phyloP scores from a whole-genome alignment of 2,329 filamentous ascomycete genomes.

The Paraphaeosphaeria minitans region DNA sequence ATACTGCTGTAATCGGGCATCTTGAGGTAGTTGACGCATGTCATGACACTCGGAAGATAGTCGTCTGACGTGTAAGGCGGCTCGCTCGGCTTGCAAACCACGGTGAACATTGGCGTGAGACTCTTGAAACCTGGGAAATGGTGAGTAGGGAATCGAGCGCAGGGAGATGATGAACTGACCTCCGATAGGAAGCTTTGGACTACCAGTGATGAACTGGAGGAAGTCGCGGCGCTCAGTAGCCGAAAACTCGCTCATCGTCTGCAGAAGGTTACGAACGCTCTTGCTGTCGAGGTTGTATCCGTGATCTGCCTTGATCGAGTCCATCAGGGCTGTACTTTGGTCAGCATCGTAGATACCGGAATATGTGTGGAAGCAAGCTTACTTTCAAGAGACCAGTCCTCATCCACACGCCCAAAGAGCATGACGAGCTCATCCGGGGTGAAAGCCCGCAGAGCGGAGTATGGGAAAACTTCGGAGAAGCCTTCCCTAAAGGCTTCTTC shows the following conservation, averaged over 20 bases:
- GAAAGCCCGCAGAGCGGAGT: slow-evolving; percentile 88
- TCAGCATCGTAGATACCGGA: background rate
- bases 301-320: slow-evolving; percentile 98
- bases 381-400: slow-evolving; percentile 98
- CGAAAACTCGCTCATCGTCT: slow-evolving; percentile 89
- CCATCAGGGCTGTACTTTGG: slow-evolving; percentile 74
- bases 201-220: slow-evolving; percentile 96
- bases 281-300: slow-evolving; percentile 98
- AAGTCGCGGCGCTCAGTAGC: slow-evolving; percentile 83
- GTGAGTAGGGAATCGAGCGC: slow-evolving; percentile 6
- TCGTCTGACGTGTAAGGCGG: slow-evolving; percentile 92
- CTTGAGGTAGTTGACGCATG: slow-evolving; percentile 98
- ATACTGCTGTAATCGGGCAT: slow-evolving; percentile 89
- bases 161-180: slow-evolving; percentile 62
- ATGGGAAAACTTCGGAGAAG: slow-evolving; percentile 96
- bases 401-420: slow-evolving; percentile 88
- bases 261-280: slow-evolving; percentile 89
- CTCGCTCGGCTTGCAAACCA: slow-evolving; percentile 98
- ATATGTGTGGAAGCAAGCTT: slow-evolving; percentile 52
- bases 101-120: slow-evolving; percentile 97
- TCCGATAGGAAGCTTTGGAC: slow-evolving; percentile 96
- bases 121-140: slow-evolving; percentile 80
- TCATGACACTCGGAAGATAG: slow-evolving; percentile 99
- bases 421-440: slow-evolving; percentile 94
- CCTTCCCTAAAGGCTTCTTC: slow-evolving; percentile 88